A percentile compares a stretch with the other conserved stretches of the same genome.
phyloP scores from a whole-genome alignment of 768 basidiomycete species.

The Macrolepiota albuminosa region DNA sequence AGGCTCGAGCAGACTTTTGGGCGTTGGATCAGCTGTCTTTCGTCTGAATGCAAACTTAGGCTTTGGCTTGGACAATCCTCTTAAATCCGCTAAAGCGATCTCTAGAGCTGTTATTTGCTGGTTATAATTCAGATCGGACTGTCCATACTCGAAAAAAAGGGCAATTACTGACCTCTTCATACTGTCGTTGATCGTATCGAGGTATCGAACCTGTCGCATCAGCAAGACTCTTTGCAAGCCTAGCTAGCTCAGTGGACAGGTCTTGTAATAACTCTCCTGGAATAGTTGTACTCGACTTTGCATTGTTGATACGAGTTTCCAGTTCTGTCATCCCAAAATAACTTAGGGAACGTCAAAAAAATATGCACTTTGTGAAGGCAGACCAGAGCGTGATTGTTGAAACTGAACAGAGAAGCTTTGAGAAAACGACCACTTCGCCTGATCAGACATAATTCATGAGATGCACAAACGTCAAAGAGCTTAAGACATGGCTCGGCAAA shows the following conservation, averaged over 20 bases:
- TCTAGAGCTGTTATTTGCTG: constrained; percentile 71
- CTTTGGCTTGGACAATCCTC: constrained; percentile 40
- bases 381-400: constrained; percentile 47
- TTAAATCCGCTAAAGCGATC: constrained; percentile 45
- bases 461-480: not conserved
- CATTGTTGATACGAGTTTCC: constrained; percentile 37
- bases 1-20: constrained; percentile 6
- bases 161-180: constrained; percentile 48
- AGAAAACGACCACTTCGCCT: constrained; percentile 39
- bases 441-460: constrained; percentile 9
- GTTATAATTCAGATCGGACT: constrained; percentile 10
- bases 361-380: constrained; percentile 20
- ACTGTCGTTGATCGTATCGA: constrained; percentile 70
- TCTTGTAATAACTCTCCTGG: constrained; percentile 34
- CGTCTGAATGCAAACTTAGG: constrained; percentile 67
- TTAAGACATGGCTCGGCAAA: not conserved
- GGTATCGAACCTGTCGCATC: constrained; percentile 66
- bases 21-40: constrained; percentile 19
- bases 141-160: not conserved
- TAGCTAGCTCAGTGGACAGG: constrained; percentile 47
- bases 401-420: constrained; percentile 48
- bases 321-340: constrained; percentile 35
- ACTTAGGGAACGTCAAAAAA: constrained; percentile 13
- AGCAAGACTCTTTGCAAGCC: constrained; percentile 55
- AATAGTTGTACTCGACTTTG: constrained; percentile 26